Evolutionary conservation across 1,139 yeast genomes (phyloP).

Genomic region (Debaryomyces subglobosus): DNA sequence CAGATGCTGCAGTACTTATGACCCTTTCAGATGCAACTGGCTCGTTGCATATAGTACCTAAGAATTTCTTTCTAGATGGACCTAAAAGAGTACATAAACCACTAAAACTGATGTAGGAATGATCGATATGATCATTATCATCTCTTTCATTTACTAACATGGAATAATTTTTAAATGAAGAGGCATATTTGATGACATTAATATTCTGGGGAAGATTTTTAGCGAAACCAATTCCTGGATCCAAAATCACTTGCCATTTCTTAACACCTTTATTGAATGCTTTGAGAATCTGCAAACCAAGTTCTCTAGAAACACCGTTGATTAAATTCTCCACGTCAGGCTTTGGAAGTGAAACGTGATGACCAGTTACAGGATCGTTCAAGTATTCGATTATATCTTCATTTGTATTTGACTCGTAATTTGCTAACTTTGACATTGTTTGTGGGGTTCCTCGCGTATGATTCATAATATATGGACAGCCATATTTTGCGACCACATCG

Average conservation of each 20-base stretch:
- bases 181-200: conserved; percentile 59
- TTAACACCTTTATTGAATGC: conserved; percentile 69
- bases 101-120: conserved; percentile 43
- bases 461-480: conserved; percentile 79
- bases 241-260: conserved; percentile 90
- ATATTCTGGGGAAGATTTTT: conserved; percentile 72
- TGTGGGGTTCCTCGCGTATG: conserved; percentile 85
- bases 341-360: conserved; percentile 20
- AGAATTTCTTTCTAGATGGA: conserved; percentile 83
- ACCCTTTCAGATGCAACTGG: conserved; percentile 60
- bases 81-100: conserved; percentile 77
- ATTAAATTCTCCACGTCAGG: conserved; percentile 39
- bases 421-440: conserved; percentile 66
- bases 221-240: conserved; percentile 97
- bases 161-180: conserved; percentile 57
- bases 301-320: conserved; percentile 64
- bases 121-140: conserved; percentile 18
- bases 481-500: conserved; percentile 62
- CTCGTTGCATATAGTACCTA: conserved; percentile 67
- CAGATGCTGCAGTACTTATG: conserved; percentile 76
- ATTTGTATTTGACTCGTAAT: conserved; percentile 51
- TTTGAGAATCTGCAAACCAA: conserved; percentile 54
- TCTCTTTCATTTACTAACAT: conserved; percentile 25
- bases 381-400: conserved; percentile 43
- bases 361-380: conserved; percentile 35